These are phyloP conservation scores for Phaeosphaeriaceae sp. DNA, from an alignment of 2,329 filamentous ascomycete species.

Conservation along the genomic window DNA sequence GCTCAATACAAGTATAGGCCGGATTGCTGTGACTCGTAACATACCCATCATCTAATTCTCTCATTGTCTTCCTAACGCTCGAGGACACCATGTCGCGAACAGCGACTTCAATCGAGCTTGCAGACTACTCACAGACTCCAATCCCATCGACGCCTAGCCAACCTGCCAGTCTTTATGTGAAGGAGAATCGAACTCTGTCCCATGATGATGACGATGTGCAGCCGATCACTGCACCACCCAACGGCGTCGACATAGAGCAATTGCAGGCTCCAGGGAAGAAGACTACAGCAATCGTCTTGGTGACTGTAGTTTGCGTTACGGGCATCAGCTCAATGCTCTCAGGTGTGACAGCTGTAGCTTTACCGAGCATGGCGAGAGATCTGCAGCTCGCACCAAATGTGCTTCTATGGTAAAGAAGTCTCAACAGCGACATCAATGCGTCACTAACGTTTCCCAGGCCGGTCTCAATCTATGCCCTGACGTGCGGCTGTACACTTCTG, in stretches of 20 bases:
- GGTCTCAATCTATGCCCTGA: slow-evolving; percentile 50
- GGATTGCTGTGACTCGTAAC: neutral
- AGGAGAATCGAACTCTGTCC: slow-evolving; percentile 13
- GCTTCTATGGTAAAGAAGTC: slow-evolving; percentile 32
- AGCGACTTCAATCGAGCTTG: slow-evolving; percentile 36
- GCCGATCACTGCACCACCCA: slow-evolving; percentile 15
- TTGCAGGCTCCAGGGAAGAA: slow-evolving; percentile 24
- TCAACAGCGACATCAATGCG: neutral
- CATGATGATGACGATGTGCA: slow-evolving; percentile 15
- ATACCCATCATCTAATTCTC: neutral
- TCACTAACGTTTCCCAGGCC: slow-evolving; percentile 34
- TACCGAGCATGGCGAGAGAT: slow-evolving; percentile 52
- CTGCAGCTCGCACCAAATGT: slow-evolving; percentile 30
- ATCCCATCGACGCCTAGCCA: slow-evolving; percentile 11
- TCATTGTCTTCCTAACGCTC: neutral
- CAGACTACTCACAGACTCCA: slow-evolving; percentile 14
- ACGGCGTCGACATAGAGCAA: slow-evolving; percentile 21
- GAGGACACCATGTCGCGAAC: slow-evolving; percentile 29
- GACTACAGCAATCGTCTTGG: slow-evolving; percentile 36
- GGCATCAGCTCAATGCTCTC: slow-evolving; percentile 37
- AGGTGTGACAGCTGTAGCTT: slow-evolving; percentile 51
- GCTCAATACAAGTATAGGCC: neutral
- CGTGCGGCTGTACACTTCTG: slow-evolving; percentile 58
- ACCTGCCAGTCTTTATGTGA: slow-evolving; percentile 17
- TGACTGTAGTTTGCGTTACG: slow-evolving; percentile 36